phyloP scores from a whole-genome alignment of 2,329 filamentous ascomycete genomes.

The Cercospora sesami region DNA sequence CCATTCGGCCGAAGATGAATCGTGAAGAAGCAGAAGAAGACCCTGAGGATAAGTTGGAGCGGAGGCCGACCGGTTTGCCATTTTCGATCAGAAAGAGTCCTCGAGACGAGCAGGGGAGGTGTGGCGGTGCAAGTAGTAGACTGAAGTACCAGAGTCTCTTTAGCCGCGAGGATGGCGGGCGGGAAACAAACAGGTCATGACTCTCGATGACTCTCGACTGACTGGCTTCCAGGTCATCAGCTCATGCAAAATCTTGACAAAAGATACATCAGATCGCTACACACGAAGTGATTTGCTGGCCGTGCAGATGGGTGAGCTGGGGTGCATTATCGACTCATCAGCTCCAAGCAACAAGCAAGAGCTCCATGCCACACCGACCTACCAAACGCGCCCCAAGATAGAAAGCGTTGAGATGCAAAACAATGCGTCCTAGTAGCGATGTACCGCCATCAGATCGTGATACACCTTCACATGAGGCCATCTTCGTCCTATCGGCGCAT shows the following conservation, averaged over 20 bases:
- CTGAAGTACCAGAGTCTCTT: neutral
- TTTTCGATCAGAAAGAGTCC: neutral
- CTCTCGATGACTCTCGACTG: neutral
- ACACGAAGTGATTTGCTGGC: neutral
- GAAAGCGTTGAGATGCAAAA: neutral
- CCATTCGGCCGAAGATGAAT: neutral
- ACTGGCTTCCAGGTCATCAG: neutral
- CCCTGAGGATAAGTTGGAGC: neutral
- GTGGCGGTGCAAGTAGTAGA: constrained; percentile 1
- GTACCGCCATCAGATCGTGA: neutral
- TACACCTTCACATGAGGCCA: neutral
- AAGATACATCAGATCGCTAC: neutral
- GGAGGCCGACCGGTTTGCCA: neutral
- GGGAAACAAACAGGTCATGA: neutral
- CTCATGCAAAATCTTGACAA: neutral
- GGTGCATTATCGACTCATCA: neutral
- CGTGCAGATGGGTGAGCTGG: neutral
- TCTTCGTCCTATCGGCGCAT: neutral
- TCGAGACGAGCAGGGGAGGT: neutral
- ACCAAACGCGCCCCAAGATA: neutral
- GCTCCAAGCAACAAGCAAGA: neutral
- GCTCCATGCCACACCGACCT: neutral
- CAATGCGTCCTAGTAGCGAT: neutral
- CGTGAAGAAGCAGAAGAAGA: neutral
- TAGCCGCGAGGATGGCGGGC: neutral